Percentiles rank a stretch among this genome's conserved stretches.
These are phyloP conservation scores for Spathaspora sp. DNA, from an alignment of 1,139 yeast genomes.

Conservation along the genomic window DNA sequence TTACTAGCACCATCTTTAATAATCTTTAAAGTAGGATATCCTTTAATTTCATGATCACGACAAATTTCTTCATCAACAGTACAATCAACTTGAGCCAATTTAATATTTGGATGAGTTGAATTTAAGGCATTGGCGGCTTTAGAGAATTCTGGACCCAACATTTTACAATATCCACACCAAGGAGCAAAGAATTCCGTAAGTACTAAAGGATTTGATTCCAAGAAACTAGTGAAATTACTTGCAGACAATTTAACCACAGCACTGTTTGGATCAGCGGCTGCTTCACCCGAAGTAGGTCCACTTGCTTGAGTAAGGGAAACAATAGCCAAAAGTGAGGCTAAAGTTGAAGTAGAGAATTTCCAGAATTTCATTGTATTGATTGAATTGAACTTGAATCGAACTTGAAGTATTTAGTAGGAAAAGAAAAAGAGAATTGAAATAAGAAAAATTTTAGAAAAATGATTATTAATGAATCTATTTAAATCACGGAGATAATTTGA, in stretches of 20 bases:
- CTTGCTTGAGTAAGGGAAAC: slow-evolving; percentile 33
- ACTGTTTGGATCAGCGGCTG: slow-evolving; percentile 76
- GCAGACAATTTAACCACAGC: slow-evolving; percentile 81
- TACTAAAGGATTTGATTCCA: slow-evolving; percentile 73
- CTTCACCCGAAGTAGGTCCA: slow-evolving; percentile 54
- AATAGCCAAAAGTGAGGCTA: slow-evolving; percentile 40
- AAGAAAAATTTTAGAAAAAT: background rate
- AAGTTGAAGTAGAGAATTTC: slow-evolving; percentile 37
- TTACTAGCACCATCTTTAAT: slow-evolving; percentile 67
- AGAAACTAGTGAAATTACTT: slow-evolving; percentile 59
- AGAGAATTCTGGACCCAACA: slow-evolving; percentile 86
- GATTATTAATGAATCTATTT: background rate
- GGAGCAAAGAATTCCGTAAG: slow-evolving; percentile 97
- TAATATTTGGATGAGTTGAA: slow-evolving; percentile 57
- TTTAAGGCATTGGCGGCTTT: slow-evolving; percentile 78
- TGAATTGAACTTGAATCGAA: background rate
- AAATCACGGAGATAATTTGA: background rate
- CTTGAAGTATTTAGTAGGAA: background rate
- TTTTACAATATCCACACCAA: slow-evolving; percentile 99
- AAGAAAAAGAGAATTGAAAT: background rate
- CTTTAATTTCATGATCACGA: slow-evolving; percentile 69
- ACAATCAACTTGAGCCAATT: slow-evolving; percentile 91
- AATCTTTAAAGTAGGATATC: slow-evolving; percentile 90
- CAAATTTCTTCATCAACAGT: slow-evolving; percentile 84
- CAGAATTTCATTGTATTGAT: slow-evolving; percentile 36